phyloP scores from a whole-genome alignment of 106 monocot species.

The Hemerocallis citrina region DNA sequence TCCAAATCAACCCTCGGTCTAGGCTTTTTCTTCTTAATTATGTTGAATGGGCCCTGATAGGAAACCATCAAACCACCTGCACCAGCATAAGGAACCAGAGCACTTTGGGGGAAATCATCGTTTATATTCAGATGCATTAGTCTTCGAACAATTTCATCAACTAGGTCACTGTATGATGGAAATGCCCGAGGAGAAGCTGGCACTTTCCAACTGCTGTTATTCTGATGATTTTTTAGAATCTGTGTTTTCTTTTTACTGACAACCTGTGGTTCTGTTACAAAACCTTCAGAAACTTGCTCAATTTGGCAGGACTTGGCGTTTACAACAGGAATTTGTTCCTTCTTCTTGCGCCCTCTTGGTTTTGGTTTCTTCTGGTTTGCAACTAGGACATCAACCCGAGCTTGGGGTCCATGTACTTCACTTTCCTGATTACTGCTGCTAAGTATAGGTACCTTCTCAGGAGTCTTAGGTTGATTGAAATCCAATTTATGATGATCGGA shows the following conservation, averaged over 20 bases:
- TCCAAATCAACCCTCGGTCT: conserved; percentile 69
- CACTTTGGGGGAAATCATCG: conserved; percentile 19
- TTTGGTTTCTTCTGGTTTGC: conserved; percentile 11
- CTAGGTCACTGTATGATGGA: conserved; percentile 9
- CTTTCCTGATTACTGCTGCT: conserved; percentile 7
- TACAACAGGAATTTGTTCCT: conserved; percentile 4
- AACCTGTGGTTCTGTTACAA: not conserved
- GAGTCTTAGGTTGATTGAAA: not conserved
- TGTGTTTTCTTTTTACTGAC: not conserved
- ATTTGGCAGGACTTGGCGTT: not conserved
- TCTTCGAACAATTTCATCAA: conserved; percentile 40
- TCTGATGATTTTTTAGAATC: conserved; percentile 1
- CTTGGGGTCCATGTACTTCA: conserved; percentile 3
- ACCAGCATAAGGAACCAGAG: conserved; percentile 52
- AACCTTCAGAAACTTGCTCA: not conserved
- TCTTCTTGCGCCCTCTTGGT: conserved; percentile 11
- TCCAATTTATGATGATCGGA: not conserved
- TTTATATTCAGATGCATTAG: conserved; percentile 41
- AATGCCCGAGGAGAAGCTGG: conserved; percentile 1
- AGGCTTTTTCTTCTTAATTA: conserved; percentile 35
- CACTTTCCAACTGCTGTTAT: conserved; percentile 5
- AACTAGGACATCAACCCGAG: conserved; percentile 6
- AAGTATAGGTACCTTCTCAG: conserved; percentile 5
- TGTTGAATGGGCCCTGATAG: conserved; percentile 19
- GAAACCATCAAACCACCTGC: conserved; percentile 35